phyloP scores from a whole-genome alignment of 441 rosid genomes.

The Dalechampia spathulata region DNA sequence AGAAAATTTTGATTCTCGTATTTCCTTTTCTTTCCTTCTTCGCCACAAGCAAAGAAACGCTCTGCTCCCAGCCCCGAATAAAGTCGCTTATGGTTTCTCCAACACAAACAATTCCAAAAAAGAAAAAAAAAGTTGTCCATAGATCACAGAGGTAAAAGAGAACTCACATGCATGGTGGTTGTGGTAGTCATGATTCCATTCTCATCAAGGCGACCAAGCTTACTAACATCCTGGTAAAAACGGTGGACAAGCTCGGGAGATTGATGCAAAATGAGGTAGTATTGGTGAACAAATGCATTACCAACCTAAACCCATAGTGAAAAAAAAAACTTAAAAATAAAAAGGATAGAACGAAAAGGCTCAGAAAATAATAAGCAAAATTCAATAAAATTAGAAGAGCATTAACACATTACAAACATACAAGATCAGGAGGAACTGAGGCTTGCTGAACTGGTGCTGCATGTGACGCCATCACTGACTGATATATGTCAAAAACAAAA shows the following conservation, averaged over 20 bases:
- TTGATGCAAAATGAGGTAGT: conserved; percentile 62
- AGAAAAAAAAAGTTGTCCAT: background rate
- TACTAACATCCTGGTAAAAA: conserved; percentile 72
- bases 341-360: background rate
- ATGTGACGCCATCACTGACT: conserved; percentile 41
- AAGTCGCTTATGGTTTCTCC: too few species aligned
- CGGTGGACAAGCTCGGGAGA: conserved; percentile 66
- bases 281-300: conserved; percentile 71
- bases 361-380: background rate
- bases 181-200: conserved; percentile 50
- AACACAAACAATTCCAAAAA: background rate
- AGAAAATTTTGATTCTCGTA: too few species aligned
- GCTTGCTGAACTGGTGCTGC: conserved; percentile 29
- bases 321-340: background rate
- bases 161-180: conserved; percentile 59
- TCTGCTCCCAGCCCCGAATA: too few species aligned
- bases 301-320: conserved; percentile 50
- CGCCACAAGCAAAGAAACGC: background rate
- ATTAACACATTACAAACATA: conserved; percentile 23
- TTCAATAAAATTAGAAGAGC: background rate
- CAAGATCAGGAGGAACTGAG: conserved; percentile 40
- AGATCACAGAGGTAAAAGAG: background rate
- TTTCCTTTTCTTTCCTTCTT: too few species aligned
- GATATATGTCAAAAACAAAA: conserved; percentile 10
- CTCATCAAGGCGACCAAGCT: conserved; percentile 68